Conservation (phyloP, 116 monocot species). For the Dioscorea cayenensis region DNA sequence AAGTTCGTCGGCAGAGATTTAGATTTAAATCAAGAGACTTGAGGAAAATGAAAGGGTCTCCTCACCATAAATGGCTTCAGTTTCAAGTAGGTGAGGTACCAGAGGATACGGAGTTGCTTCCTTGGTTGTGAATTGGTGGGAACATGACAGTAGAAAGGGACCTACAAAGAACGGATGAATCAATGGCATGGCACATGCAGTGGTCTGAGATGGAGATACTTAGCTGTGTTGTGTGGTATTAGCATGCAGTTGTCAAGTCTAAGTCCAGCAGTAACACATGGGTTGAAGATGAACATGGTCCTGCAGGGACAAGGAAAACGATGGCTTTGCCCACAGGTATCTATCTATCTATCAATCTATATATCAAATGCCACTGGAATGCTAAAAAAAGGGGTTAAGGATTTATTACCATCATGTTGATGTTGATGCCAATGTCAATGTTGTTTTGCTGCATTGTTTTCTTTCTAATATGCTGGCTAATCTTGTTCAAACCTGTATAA, state of each 20-base stretch:
- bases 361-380: too few species aligned
- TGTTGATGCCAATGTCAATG: too few species aligned
- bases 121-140: constrained; percentile 1
- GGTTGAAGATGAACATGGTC: background rate
- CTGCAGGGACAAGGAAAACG: background rate
- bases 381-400: too few species aligned
- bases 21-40: too few species aligned
- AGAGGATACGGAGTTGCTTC: background rate
- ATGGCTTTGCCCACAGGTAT: background rate
- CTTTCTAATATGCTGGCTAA: too few species aligned
- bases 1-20: too few species aligned
- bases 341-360: too few species aligned
- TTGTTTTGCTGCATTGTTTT: too few species aligned
- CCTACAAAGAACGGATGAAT: too few species aligned
- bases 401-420: too few species aligned
- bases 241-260: background rate
- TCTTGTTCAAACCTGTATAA: too few species aligned
- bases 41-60: background rate
- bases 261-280: background rate
- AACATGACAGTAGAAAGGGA: background rate
- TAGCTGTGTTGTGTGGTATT: background rate
- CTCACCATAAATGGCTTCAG: background rate
- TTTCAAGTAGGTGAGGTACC: background rate
- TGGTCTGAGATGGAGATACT: background rate
- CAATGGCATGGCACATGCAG: background rate